Base-by-base conservation (phyloP, 306 rosid species). In the Vicia faba region DNA sequence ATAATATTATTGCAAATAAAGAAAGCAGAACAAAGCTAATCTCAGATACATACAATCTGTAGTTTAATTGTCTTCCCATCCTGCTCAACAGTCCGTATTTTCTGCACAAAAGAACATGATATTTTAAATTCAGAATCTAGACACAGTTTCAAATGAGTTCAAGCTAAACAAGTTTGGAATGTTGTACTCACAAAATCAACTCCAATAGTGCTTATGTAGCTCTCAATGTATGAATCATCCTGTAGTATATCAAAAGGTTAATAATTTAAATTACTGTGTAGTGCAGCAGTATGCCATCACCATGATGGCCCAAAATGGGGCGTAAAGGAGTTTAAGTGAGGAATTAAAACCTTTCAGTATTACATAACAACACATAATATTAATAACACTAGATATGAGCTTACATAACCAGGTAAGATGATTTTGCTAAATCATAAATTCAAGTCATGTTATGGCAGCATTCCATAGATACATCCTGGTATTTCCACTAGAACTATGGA, bases 141-240 rank as follows among this genome's bases (percentile, higher is more conserved):
- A 45, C 16, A 45, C 50, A 36, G 29, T 49, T 66, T 18, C 61
- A 76, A 68, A 76, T 28, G 40, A 73, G 49, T 68, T 81, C 74
- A 77, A 43, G 67, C 75, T 69, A 50, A 58, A 49, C 7, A 38
- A n/a, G 41, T 1, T 43, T 45, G 64, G 2, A 35, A 68, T 11
- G n/a, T 29, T 64, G 59, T 69, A 81, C 98, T 88, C 84, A 93
- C 98, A 78, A 93, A 93, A 81, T 93, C 98, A 77, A 93, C 98
- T 59, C 98, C 98, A 6, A 93, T 93, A 64, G 98, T 93, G 89
- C 98, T 93, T 72, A 93, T 93, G 81, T 93, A 93, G 89, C 98
- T 93, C 35, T 93, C 98, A 71, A 93, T 77, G 83, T 93, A 93
- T 8, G 98, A 93, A 82, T 93, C 97, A 79, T 93, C 98, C 98